Evolutionary conservation across 768 basidiomycete species (phyloP).

Genomic region (Agrocybe pediades): DNA sequence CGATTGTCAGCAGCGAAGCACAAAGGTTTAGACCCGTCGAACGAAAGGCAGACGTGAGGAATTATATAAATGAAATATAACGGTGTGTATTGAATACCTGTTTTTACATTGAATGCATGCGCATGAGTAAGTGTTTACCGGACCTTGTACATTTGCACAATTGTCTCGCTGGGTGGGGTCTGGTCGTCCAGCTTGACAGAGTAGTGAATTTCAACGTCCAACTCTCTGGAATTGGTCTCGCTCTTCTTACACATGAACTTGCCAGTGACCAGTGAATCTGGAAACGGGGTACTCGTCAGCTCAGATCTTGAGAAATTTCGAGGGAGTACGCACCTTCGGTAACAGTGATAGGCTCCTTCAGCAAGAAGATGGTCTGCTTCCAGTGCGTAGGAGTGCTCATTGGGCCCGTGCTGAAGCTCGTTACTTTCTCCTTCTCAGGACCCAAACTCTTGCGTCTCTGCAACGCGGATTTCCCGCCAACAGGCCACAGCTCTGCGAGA

Average conservation of each 20-base stretch:
- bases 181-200: slow-evolving; percentile 45
- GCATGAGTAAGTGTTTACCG: slow-evolving; percentile 40
- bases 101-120: neutral
- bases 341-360: slow-evolving; percentile 76
- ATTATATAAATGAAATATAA: neutral
- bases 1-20: neutral
- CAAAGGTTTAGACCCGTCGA: neutral
- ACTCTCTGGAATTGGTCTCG: slow-evolving; percentile 76
- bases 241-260: slow-evolving; percentile 86
- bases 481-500: slow-evolving; percentile 81
- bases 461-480: slow-evolving; percentile 65
- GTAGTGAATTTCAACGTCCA: slow-evolving; percentile 92
- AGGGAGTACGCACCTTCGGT: slow-evolving; percentile 60
- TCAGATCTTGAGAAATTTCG: neutral
- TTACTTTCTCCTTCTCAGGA: slow-evolving; percentile 48
- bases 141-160: slow-evolving; percentile 80
- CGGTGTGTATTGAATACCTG: neutral
- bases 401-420: slow-evolving; percentile 92
- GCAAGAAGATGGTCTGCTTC: slow-evolving; percentile 92
- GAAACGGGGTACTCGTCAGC: neutral
- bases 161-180: slow-evolving; percentile 36
- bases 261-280: slow-evolving; percentile 77
- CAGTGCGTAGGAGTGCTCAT: slow-evolving; percentile 89
- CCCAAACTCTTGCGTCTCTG: slow-evolving; percentile 61
- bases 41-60: neutral